These are phyloP conservation scores for Pseudovirgaria hyperparasitica DNA, from an alignment of 2,329 filamentous ascomycete genomes.

Conservation along the genomic window DNA sequence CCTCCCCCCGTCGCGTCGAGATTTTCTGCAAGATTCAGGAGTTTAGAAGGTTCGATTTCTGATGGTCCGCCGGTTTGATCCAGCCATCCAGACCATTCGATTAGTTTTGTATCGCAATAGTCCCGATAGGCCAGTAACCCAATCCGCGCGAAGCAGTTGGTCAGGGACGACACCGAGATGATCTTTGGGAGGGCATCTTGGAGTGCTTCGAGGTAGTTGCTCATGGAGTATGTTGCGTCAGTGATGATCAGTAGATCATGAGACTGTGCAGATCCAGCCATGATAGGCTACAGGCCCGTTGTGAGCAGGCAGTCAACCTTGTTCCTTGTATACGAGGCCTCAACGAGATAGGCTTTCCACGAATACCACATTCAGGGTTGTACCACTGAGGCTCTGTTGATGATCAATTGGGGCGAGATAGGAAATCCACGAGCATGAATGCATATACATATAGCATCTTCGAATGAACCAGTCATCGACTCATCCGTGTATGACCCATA, in stretches of 20 bases:
- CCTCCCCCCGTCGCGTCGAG: conserved; percentile 24
- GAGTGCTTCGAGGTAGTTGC: conserved; percentile 30
- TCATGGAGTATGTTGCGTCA: conserved; percentile 37
- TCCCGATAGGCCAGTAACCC: conserved; percentile 40
- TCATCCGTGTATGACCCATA: no score
- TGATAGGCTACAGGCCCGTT: no score
- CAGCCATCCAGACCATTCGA: conserved; percentile 40
- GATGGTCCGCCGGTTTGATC: conserved; percentile 6
- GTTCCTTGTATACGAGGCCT: no score
- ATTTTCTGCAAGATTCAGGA: conserved; percentile 7
- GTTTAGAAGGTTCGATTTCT: conserved; percentile 3
- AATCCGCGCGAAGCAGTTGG: conserved; percentile 37
- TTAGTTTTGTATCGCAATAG: conserved; percentile 25
- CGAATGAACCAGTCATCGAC: no score
- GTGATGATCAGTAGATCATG: conserved; percentile 36
- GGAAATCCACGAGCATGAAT: no score
- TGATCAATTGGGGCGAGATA: no score
- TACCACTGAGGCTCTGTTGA: no score
- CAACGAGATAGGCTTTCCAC: no score
- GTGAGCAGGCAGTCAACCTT: no score
- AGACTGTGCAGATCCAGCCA: no score
- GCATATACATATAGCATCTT: no score
- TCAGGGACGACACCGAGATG: conserved; percentile 36
- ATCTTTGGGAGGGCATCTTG: conserved; percentile 37
- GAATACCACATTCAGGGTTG: no score